Base-by-base conservation (phyloP, 2,329 filamentous ascomycete species). In the Ascochyta lentis region DNA sequence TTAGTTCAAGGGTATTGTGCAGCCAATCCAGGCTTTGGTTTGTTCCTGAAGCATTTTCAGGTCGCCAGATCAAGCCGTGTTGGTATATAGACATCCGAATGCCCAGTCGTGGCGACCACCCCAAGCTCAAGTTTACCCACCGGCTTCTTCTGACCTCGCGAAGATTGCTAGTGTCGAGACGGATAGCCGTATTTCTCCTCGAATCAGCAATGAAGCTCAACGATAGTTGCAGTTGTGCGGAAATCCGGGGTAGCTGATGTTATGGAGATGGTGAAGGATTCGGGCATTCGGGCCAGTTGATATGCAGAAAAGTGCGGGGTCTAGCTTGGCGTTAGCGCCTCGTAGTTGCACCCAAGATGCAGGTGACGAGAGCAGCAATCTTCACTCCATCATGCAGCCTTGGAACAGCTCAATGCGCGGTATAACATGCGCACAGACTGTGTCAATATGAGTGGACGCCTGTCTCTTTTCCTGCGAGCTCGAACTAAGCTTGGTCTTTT, bases 241-340 rank as follows among this genome's bases (percentile, higher is more conserved):
- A 12, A 22, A 43, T 31, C 40, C 40, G 40, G 40, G 8, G 26
- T 31, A 43, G 40, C 13, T 43, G 24, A 15, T 29, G 26, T 43
- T n/a, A n/a, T 29, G 26, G 13, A 31, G n/a, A 19, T 29, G 26
- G 40, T 19, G 26, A 43, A 29, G 40, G n/a, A 43, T 43, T 43
- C 40, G 40, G 26, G 26, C 23, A 19, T 43, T 43, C 40, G 40
- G 40, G 26, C 40, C 31, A 43, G 40, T 43, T 29, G 26, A 31
- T 15, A 31, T 43, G 40, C 38, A 41, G 40, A n/a, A 43, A 43
- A 31, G 26, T 43, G 40, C 40, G 40, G 40, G 40, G 40, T 43
- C 40, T 43, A 43, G 40, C 40, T 43, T 43, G 40, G 40, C 40
- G 38, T 23, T 41, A 41, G 38, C 13, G 22, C 38, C 38, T 27